Conservation (phyloP, 2,329 filamentous ascomycete genomes). For the Epichloe sylvatica region DNA sequence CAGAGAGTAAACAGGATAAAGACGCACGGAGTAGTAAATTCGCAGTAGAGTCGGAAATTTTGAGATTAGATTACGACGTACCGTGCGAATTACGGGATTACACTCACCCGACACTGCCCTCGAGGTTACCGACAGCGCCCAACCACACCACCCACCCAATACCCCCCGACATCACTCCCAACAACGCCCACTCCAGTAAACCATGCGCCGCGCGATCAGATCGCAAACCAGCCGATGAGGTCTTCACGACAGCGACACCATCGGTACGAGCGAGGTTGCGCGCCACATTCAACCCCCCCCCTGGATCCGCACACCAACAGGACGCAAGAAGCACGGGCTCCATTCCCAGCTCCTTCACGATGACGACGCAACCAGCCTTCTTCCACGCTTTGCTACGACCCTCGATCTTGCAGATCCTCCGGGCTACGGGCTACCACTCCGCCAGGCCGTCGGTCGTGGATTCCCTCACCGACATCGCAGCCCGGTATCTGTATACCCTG, state of each 20-base stretch:
- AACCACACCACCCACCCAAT: no score
- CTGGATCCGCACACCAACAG: background rate
- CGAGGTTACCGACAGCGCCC: no score
- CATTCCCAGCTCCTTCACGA: conserved; percentile 13
- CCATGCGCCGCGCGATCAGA: conserved; percentile 16
- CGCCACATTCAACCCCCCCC: background rate
- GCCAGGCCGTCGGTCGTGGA: conserved; percentile 73
- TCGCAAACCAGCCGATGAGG: conserved; percentile 17
- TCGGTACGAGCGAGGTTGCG: conserved; percentile 11
- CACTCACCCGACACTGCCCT: background rate
- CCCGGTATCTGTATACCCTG: conserved; percentile 64
- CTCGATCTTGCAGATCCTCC: conserved; percentile 77
- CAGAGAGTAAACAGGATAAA: no score
- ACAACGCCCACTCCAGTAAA: conserved; percentile 3
- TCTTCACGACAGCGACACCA: conserved; percentile 14
- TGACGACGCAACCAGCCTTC: conserved; percentile 34
- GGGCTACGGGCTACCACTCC: conserved; percentile 78
- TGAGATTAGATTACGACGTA: background rate
- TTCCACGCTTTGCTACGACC: conserved; percentile 72
- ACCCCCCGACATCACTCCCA: no score
- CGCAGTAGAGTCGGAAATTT: no score
- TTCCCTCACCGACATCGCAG: conserved; percentile 73
- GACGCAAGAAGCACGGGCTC: background rate
- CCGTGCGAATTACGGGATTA: background rate
- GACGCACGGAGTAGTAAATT: no score